Conservation (phyloP, 1,284 basidiomycete species). For the Cryptococcus sp. region DNA sequence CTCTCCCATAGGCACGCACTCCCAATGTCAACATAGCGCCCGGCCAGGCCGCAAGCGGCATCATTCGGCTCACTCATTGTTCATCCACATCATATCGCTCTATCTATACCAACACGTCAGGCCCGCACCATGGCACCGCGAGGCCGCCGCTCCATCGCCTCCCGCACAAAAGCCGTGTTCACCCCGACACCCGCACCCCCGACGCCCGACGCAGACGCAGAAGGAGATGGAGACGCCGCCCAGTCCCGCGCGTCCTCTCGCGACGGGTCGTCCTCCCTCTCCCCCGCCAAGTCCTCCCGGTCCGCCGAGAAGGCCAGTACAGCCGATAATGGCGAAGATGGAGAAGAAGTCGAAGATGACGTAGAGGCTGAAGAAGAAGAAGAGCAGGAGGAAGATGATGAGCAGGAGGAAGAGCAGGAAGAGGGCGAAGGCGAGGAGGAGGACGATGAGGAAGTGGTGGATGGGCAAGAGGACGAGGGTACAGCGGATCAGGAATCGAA, state of each 20-base stretch:
- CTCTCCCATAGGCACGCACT: no score
- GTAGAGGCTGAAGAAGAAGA: constrained; percentile 6
- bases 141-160: no score
- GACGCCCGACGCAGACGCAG: no score
- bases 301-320: not conserved
- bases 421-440: constrained; percentile 2
- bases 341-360: constrained; percentile 1
- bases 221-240: no score
- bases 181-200: no score
- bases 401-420: constrained; percentile 7
- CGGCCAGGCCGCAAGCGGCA: no score
- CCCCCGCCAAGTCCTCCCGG: constrained; percentile 9
- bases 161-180: no score
- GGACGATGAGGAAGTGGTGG: not conserved
- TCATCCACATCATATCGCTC: no score
- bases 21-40: no score
- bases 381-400: constrained; percentile 5
- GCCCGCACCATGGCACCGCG: no score
- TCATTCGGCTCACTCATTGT: no score
- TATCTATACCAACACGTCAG: no score
- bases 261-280: constrained; percentile 10
- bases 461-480: not conserved
- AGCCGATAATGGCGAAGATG: not conserved
- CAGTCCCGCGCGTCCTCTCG: not conserved
- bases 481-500: not conserved